Conservation (phyloP, 495 filamentous ascomycete species). For the Tetracladium marchalianum region DNA sequence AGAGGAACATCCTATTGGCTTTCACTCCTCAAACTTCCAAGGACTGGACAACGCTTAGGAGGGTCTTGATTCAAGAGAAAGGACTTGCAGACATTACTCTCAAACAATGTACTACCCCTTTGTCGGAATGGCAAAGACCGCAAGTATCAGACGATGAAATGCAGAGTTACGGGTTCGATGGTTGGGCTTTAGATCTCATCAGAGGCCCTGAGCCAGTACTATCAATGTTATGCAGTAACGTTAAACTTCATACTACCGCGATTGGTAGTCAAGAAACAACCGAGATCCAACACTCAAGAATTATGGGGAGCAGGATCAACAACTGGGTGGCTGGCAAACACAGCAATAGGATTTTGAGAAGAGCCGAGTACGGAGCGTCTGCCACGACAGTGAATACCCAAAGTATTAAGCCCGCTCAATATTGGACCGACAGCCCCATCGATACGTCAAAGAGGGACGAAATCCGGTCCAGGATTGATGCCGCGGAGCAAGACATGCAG, state of each 20-base stretch:
- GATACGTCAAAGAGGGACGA: slow-evolving; percentile 49
- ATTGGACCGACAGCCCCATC: slow-evolving; percentile 72
- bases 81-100: slow-evolving; percentile 57
- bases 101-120: slow-evolving; percentile 37
- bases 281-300: slow-evolving; percentile 48
- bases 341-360: slow-evolving; percentile 47
- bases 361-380: slow-evolving; percentile 62
- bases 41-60: slow-evolving; percentile 63
- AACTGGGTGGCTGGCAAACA: slow-evolving; percentile 56
- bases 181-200: slow-evolving; percentile 67
- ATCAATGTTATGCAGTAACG: slow-evolving; percentile 71
- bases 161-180: slow-evolving; percentile 56
- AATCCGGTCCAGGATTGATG: slow-evolving; percentile 31
- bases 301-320: slow-evolving; percentile 38
- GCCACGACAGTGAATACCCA: slow-evolving; percentile 56
- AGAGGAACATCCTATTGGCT: slow-evolving; percentile 50
- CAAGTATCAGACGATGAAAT: slow-evolving; percentile 47
- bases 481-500: slow-evolving; percentile 28
- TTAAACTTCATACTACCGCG: slow-evolving; percentile 53
- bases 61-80: slow-evolving; percentile 42
- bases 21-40: slow-evolving; percentile 65
- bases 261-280: slow-evolving; percentile 51
- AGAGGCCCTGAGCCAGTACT: slow-evolving; percentile 77
- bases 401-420: slow-evolving; percentile 40
- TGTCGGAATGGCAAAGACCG: slow-evolving; percentile 39